Conservation (phyloP, 257 asterid genomes). For the Paraleonurus japonicus region DNA sequence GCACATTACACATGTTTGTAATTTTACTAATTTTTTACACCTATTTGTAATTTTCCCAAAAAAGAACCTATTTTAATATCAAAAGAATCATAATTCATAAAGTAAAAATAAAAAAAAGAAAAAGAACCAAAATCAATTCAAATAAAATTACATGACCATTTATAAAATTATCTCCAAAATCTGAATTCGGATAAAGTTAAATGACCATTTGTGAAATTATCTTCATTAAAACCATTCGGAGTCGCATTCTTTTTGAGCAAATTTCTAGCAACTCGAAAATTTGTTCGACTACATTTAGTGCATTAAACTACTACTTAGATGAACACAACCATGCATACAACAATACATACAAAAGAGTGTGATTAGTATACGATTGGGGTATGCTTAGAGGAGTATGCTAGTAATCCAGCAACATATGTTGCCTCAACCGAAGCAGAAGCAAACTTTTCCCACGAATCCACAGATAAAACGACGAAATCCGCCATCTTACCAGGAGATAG, state of each 20-base stretch:
- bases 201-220: too few relatives aligned
- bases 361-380: not conserved
- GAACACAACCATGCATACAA: not conserved
- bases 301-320: not conserved
- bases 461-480: conserved; percentile 75
- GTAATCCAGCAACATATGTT: conserved; percentile 74
- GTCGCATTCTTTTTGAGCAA: not conserved
- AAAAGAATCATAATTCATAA: too few relatives aligned
- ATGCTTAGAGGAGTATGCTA: conserved; percentile 47
- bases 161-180: too few relatives aligned
- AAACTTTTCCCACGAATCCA: conserved; percentile 70
- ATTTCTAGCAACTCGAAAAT: not conserved
- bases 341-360: not conserved
- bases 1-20: too few relatives aligned
- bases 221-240: not conserved
- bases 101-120: too few relatives aligned
- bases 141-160: too few relatives aligned
- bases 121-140: too few relatives aligned
- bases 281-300: not conserved
- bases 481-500: conserved; percentile 83
- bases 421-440: conserved; percentile 61
- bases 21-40: too few relatives aligned
- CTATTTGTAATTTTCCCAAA: too few relatives aligned
- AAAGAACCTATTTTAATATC: too few relatives aligned
- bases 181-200: too few relatives aligned